These are phyloP conservation scores for Hypoxylon fragiforme DNA, from an alignment of 495 filamentous ascomycete genomes.

Conservation along the genomic window DNA sequence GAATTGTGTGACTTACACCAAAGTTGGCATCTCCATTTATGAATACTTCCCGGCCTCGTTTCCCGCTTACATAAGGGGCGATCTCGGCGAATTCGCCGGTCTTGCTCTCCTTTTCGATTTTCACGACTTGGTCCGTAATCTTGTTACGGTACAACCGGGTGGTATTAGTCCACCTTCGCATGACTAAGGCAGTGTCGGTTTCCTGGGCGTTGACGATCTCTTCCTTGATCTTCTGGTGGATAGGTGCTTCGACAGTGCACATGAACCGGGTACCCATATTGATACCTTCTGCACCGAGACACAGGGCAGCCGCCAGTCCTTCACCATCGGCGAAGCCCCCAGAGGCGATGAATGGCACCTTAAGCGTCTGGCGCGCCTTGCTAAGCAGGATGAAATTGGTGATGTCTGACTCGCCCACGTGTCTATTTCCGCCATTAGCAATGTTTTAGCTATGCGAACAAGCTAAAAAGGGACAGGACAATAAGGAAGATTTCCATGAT, in stretches of 20 bases:
- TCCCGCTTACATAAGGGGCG: constrained; percentile 85
- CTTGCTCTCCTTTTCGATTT: constrained; percentile 81
- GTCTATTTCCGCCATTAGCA: constrained; percentile 42
- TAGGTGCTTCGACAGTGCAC: constrained; percentile 88
- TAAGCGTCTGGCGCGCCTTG: constrained; percentile 81
- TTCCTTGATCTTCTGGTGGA: constrained; percentile 91
- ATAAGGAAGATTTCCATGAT: constrained; percentile 1
- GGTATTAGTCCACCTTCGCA: constrained; percentile 93
- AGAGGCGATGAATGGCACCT: constrained; percentile 90
- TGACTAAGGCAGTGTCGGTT: constrained; percentile 85
- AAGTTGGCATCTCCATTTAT: constrained; percentile 87
- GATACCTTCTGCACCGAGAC: constrained; percentile 88
- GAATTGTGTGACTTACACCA: constrained; percentile 64
- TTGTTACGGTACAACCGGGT: constrained; percentile 87
- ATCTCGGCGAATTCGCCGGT: constrained; percentile 92
- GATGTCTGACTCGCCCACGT: constrained; percentile 92
- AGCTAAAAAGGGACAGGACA: constrained; percentile 1
- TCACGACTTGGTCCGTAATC: constrained; percentile 75
- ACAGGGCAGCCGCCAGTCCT: constrained; percentile 88
- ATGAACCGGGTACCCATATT: constrained; percentile 97
- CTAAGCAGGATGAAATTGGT: constrained; percentile 95
- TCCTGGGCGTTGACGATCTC: constrained; percentile 87
- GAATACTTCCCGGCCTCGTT: constrained; percentile 90
- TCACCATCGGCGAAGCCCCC: constrained; percentile 96
- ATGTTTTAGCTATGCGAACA: constrained; percentile 17